A percentile compares a stretch with the other conserved stretches of the same genome.
Conservation (phyloP, 805 yeast genomes). For the Spathaspora sp. region DNA sequence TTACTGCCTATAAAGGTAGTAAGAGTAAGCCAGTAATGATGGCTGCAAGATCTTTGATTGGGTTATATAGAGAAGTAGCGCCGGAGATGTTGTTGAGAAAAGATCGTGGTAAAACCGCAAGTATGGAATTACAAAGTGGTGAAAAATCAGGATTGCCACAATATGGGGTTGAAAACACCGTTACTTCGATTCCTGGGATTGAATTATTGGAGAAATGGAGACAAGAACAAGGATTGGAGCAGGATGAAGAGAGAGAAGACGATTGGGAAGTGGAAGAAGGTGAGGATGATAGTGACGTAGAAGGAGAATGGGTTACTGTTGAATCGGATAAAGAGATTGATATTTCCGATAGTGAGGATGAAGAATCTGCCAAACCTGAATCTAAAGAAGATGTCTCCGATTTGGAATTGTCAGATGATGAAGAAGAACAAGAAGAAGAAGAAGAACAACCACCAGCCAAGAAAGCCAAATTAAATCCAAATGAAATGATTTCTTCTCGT, state of each 20-base stretch:
- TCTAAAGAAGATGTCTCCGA: constrained; percentile 25
- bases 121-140: constrained; percentile 71
- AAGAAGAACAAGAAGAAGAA: constrained; percentile 33
- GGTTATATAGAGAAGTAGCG: constrained; percentile 89
- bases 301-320: constrained; percentile 89
- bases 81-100: constrained; percentile 90
- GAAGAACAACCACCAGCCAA: constrained; percentile 30
- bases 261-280: constrained; percentile 59
- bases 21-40: constrained; percentile 90
- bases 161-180: constrained; percentile 70
- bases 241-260: constrained; percentile 40
- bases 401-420: constrained; percentile 22
- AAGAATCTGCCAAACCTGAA: constrained; percentile 29
- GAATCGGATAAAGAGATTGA: constrained; percentile 78
- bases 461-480: constrained; percentile 17
- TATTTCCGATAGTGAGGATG: constrained; percentile 50
- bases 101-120: constrained; percentile 90
- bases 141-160: constrained; percentile 49
- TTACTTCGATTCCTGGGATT: constrained; percentile 83
- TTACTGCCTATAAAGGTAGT: constrained; percentile 86
- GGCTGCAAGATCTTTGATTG: constrained; percentile 87
- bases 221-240: constrained; percentile 52
- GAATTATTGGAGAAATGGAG: constrained; percentile 90
- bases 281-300: constrained; percentile 54
- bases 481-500: constrained; percentile 61